A percentile compares a stretch with the other conserved stretches of the same genome.
phyloP scores from a whole-genome alignment of 768 basidiomycete genomes.

The Xerocomus potaroensis region DNA sequence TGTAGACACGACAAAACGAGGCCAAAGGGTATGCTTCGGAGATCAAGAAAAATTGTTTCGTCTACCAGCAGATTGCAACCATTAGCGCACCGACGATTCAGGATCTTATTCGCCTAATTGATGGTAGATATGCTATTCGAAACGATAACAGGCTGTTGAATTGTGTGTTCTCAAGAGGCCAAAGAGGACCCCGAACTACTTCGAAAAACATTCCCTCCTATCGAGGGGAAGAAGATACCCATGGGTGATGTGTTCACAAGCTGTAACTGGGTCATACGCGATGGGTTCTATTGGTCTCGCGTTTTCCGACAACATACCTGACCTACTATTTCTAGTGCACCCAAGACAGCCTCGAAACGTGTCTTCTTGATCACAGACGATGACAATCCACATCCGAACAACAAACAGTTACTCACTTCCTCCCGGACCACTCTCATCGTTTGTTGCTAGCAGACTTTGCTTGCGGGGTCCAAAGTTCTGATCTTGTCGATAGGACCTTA shows the following conservation, averaged over 20 bases:
- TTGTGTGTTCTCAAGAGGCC: conserved; percentile 42
- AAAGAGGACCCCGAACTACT: conserved; percentile 60
- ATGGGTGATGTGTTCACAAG: conserved; percentile 89
- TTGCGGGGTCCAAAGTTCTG: too few relatives aligned
- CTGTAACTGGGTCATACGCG: conserved; percentile 85
- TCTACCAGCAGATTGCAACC: conserved; percentile 73
- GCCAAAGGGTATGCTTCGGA: conserved; percentile 43
- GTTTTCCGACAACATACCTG: conserved; percentile 14
- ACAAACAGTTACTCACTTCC: conserved; percentile 58
- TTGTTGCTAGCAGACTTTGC: too few relatives aligned
- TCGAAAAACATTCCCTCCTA: conserved; percentile 58
- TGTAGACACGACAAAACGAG: conserved; percentile 25
- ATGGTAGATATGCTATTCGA: conserved; percentile 46
- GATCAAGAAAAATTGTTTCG: conserved; percentile 64
- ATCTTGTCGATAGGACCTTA: conserved; percentile 57
- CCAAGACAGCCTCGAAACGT: conserved; percentile 87
- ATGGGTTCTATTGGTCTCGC: conserved; percentile 50
- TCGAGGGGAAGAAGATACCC: conserved; percentile 55
- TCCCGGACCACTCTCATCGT: conserved; percentile 71
- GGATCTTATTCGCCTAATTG: conserved; percentile 70
- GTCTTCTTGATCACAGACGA: conserved; percentile 90
- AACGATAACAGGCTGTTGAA: conserved; percentile 1
- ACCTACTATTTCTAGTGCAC: conserved; percentile 46
- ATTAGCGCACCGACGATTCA: conserved; percentile 81
- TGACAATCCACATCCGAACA: conserved; percentile 43